phyloP scores from a whole-genome alignment of 768 basidiomycete species.

The Auriscalpium vulgare region DNA sequence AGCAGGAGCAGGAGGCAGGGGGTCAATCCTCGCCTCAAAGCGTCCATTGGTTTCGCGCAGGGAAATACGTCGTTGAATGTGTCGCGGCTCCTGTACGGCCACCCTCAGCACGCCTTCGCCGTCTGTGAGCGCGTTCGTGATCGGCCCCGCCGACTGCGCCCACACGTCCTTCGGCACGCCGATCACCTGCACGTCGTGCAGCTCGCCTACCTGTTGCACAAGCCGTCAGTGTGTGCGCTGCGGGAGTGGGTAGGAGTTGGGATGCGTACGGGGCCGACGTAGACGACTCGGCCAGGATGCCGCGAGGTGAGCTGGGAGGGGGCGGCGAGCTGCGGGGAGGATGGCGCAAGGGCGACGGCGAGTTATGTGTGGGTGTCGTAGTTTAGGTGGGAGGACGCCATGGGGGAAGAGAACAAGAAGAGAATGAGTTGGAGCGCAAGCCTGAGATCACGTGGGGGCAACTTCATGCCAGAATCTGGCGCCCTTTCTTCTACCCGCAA shows the following conservation, averaged over 20 bases:
- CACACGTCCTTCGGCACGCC: slow-evolving; percentile 7
- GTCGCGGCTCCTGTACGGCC: slow-evolving; percentile 10
- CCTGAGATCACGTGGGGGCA: too few relatives aligned
- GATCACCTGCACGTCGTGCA: slow-evolving; percentile 11
- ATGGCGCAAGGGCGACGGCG: slow-evolving; percentile 5
- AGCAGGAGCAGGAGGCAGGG: too few relatives aligned
- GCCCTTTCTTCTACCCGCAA: too few relatives aligned
- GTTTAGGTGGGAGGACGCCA: slow-evolving; percentile 5
- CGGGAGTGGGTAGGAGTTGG: not conserved
- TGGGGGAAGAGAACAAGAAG: too few relatives aligned
- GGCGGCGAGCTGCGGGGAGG: slow-evolving; percentile 6
- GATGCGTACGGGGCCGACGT: slow-evolving; percentile 8
- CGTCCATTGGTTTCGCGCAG: too few relatives aligned
- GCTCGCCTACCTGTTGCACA: slow-evolving; percentile 5
- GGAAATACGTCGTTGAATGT: too few relatives aligned
- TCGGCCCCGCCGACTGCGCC: slow-evolving; percentile 1
- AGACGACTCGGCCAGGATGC: slow-evolving; percentile 8
- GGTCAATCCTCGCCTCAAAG: too few relatives aligned
- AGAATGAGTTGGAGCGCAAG: too few relatives aligned
- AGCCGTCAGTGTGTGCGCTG: not conserved
- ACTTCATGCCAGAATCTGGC: too few relatives aligned
- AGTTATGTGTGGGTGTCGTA: slow-evolving; percentile 12
- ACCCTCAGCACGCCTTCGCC: slow-evolving; percentile 12
- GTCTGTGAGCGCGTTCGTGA: slow-evolving; percentile 4
- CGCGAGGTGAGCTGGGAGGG: not conserved